These are phyloP conservation scores for Mycena capillaripes DNA, from an alignment of 768 basidiomycete species.

Conservation along the genomic window DNA sequence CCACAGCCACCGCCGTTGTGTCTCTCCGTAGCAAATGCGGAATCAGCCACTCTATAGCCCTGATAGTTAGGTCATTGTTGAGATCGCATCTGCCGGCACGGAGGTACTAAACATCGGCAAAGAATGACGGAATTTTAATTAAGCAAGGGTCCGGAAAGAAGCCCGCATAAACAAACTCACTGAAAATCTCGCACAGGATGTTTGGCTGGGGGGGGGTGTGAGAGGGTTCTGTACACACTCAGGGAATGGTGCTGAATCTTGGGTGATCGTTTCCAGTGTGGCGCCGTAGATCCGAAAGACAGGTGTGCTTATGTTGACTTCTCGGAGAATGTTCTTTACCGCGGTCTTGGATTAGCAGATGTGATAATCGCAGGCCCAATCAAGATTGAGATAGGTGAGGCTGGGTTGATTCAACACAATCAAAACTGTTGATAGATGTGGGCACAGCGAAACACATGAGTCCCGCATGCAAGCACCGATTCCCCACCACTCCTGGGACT, in stretches of 20 bases:
- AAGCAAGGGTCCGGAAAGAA: constrained; percentile 33
- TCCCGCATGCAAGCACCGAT: not conserved
- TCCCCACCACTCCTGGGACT: not conserved
- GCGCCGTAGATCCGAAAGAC: constrained; percentile 8
- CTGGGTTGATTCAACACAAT: constrained; percentile 21
- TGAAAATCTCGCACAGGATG: constrained; percentile 16
- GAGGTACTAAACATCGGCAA: constrained; percentile 21
- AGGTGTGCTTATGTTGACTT: constrained; percentile 1
- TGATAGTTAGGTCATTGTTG: constrained; percentile 4
- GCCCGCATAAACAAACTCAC: constrained; percentile 2
- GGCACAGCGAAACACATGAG: constrained; percentile 12
- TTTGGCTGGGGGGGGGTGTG: constrained; percentile 3
- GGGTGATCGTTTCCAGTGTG: not conserved
- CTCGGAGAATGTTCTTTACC: constrained; percentile 32
- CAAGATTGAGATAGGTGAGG: constrained; percentile 29
- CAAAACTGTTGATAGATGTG: constrained; percentile 17
- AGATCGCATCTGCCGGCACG: constrained; percentile 26
- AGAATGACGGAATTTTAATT: constrained; percentile 30
- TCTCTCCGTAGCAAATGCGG: constrained; percentile 11
- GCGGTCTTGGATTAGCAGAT: constrained; percentile 13
- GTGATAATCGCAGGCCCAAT: constrained; percentile 28
- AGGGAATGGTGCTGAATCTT: not conserved
- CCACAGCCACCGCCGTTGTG: constrained; percentile 13
- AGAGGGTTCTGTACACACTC: not conserved
- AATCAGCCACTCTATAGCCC: constrained; percentile 17